Conservation (phyloP, 768 basidiomycete species). For the Stropharia rugosoannulata region DNA sequence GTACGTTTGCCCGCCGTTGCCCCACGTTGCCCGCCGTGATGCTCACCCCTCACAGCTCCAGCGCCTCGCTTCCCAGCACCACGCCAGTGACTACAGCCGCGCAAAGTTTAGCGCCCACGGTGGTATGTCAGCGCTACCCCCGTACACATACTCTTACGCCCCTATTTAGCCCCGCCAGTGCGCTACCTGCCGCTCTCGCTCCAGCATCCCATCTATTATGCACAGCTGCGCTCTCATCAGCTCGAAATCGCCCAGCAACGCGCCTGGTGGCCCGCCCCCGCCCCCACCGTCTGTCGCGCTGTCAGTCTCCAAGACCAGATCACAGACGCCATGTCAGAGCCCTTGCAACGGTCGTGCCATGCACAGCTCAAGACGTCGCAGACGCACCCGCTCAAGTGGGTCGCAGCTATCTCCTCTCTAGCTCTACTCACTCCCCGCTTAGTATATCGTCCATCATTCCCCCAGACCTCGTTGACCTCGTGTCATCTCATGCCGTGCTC, state of each 20-base stretch:
- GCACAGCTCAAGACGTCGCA: slow-evolving; percentile 63
- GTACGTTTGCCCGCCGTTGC: not conserved
- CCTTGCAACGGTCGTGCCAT: slow-evolving; percentile 21
- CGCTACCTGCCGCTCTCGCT: slow-evolving; percentile 64
- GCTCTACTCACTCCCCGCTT: slow-evolving; percentile 16
- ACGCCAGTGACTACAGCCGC: slow-evolving; percentile 67
- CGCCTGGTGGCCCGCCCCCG: slow-evolving; percentile 21
- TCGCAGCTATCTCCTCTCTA: slow-evolving; percentile 15
- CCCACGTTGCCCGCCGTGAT: not conserved
- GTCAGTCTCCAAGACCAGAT: slow-evolving; percentile 46
- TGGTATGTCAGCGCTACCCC: slow-evolving; percentile 8
- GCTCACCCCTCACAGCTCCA: slow-evolving; percentile 38
- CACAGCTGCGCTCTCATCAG: slow-evolving; percentile 54
- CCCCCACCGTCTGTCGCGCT: not conserved
- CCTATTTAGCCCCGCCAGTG: slow-evolving; percentile 50
- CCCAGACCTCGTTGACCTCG: slow-evolving; percentile 49
- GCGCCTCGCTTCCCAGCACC: slow-evolving; percentile 71
- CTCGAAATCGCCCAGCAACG: slow-evolving; percentile 26
- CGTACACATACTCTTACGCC: not conserved
- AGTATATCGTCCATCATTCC: slow-evolving; percentile 71
- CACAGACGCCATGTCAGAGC: slow-evolving; percentile 51
- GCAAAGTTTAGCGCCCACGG: slow-evolving; percentile 59
- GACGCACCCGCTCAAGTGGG: slow-evolving; percentile 84
- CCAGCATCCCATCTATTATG: slow-evolving; percentile 57
- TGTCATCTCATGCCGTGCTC: slow-evolving; percentile 45